Conservation (phyloP, 2,329 filamentous ascomycete genomes). For the Ophiostoma perfectum region DNA sequence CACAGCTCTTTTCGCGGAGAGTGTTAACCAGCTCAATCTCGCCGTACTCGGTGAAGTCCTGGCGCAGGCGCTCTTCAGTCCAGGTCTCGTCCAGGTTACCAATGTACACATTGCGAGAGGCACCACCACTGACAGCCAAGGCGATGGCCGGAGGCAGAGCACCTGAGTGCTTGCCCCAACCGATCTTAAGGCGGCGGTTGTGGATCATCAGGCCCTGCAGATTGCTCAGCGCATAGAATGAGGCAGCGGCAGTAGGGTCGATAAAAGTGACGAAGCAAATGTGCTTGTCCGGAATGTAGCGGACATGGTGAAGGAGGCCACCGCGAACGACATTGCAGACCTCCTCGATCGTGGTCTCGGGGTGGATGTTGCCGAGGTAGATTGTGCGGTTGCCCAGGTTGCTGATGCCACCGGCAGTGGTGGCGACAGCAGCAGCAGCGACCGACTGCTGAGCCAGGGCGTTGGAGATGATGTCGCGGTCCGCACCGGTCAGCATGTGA, state of each 20-base stretch:
- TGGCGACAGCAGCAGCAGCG: slow-evolving; percentile 91
- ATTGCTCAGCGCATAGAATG: slow-evolving; percentile 96
- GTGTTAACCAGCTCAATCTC: slow-evolving; percentile 98
- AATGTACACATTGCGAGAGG: slow-evolving; percentile 97
- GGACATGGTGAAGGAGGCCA: slow-evolving; percentile 92
- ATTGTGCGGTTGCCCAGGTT: slow-evolving; percentile 97
- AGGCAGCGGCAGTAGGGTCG: slow-evolving; percentile 93
- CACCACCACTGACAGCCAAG: slow-evolving; percentile 89
- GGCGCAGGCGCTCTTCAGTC: slow-evolving; percentile 90
- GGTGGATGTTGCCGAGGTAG: slow-evolving; percentile 97
- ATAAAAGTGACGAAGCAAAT: slow-evolving; percentile 99
- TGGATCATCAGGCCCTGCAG: slow-evolving; percentile 98
- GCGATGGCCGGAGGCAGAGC: slow-evolving; percentile 93
- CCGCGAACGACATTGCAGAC: slow-evolving; percentile 98
- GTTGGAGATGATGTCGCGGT: slow-evolving; percentile 93
- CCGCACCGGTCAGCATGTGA: slow-evolving; percentile 90
- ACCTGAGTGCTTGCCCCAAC: slow-evolving; percentile 98
- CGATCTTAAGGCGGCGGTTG: slow-evolving; percentile 95
- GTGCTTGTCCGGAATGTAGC: slow-evolving; percentile 99
- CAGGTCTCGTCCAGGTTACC: slow-evolving; percentile 96
- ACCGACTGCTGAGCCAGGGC: slow-evolving; percentile 96
- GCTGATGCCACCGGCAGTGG: slow-evolving; percentile 91
- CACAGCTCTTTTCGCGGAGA: slow-evolving; percentile 95
- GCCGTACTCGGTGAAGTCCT: slow-evolving; percentile 95
- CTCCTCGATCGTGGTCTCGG: slow-evolving; percentile 97